Evolutionary conservation across 768 basidiomycete species (phyloP).

Genomic region (Vararia minispora): DNA sequence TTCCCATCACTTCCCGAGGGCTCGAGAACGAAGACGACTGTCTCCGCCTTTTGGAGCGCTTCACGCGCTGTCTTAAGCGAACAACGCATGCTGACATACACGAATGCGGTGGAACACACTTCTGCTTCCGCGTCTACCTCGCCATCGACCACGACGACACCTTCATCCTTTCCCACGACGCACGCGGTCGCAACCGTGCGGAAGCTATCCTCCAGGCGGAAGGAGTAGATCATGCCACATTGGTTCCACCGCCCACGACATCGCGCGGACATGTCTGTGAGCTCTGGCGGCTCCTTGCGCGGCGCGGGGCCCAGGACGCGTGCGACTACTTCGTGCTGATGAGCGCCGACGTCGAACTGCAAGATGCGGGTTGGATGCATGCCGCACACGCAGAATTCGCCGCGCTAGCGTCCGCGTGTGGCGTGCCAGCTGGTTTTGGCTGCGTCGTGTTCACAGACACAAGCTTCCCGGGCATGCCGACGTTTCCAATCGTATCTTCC

Average conservation of each 20-base stretch:
- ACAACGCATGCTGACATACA: constrained; percentile 37
- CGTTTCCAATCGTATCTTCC: constrained; percentile 46
- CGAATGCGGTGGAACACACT: constrained; percentile 21
- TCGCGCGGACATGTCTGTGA: constrained; percentile 38
- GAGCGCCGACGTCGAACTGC: constrained; percentile 43
- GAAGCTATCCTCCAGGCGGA: constrained; percentile 25
- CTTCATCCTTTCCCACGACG: constrained; percentile 21
- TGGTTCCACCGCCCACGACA: constrained; percentile 26
- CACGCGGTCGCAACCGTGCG: constrained; percentile 26
- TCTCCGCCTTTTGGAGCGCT: constrained; percentile 28
- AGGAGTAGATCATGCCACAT: constrained; percentile 26
- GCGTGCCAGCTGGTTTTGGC: constrained; percentile 36
- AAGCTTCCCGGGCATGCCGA: constrained; percentile 50
- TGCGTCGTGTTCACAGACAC: constrained; percentile 47
- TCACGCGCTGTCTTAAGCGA: constrained; percentile 30
- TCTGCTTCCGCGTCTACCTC: constrained; percentile 34
- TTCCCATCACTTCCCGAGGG: constrained; percentile 48
- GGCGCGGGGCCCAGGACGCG: constrained; percentile 32
- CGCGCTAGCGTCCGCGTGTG: constrained; percentile 19
- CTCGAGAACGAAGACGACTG: constrained; percentile 24
- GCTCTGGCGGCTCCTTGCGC: constrained; percentile 43
- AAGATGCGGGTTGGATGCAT: constrained; percentile 43
- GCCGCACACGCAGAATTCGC: constrained; percentile 28
- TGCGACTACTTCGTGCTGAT: constrained; percentile 42
- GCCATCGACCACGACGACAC: constrained; percentile 41